phyloP scores from a whole-genome alignment of 192 early-diverging fungal species.

The Coemansia sp. region DNA sequence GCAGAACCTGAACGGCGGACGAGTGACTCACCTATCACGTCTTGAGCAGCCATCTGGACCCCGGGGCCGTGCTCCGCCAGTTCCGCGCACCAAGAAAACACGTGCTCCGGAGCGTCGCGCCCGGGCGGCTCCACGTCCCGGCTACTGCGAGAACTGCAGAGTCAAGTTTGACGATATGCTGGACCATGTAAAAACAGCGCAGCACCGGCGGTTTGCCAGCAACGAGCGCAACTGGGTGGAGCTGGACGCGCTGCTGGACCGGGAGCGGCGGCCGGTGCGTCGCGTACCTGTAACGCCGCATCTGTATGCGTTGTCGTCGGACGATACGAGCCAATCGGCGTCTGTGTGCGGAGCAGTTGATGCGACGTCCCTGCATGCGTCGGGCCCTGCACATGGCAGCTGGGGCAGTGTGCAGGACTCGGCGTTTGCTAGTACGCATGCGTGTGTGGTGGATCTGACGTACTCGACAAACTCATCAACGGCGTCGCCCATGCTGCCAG shows the following conservation, averaged over 20 bases:
- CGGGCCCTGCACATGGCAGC: conserved; percentile 2
- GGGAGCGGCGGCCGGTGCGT: conserved; percentile 33
- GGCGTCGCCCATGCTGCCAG: conserved; percentile 16
- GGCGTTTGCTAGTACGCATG: conserved; percentile 20
- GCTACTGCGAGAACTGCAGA: conserved; percentile 56
- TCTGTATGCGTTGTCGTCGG: conserved; percentile 32
- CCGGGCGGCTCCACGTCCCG: conserved; percentile 30
- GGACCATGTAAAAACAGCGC: conserved; percentile 43
- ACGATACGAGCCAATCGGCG: conserved; percentile 22
- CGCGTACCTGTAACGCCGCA: conserved; percentile 12
- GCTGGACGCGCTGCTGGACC: conserved; percentile 39
- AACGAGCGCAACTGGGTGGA: conserved; percentile 50
- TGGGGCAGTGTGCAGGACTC: conserved; percentile 9
- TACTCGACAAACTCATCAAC: conserved; percentile 39
- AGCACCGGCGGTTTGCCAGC: conserved; percentile 49
- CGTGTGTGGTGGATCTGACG: conserved; percentile 27
- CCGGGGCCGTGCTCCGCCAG: conserved; percentile 14
- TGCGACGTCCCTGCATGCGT: conserved; percentile 12
- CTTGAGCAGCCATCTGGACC: conserved; percentile 32
- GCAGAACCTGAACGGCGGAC: conserved; percentile 49
- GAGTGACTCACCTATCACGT: conserved; percentile 47
- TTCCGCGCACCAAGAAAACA: conserved; percentile 44
- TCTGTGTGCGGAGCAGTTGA: neutral
- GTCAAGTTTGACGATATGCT: conserved; percentile 52
- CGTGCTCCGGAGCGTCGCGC: conserved; percentile 38